Evolutionary conservation across 2,329 filamentous ascomycete species (phyloP), one percentile per base, ranked within the genome.

Genomic region (Ophiosphaerella herpotricha): DNA sequence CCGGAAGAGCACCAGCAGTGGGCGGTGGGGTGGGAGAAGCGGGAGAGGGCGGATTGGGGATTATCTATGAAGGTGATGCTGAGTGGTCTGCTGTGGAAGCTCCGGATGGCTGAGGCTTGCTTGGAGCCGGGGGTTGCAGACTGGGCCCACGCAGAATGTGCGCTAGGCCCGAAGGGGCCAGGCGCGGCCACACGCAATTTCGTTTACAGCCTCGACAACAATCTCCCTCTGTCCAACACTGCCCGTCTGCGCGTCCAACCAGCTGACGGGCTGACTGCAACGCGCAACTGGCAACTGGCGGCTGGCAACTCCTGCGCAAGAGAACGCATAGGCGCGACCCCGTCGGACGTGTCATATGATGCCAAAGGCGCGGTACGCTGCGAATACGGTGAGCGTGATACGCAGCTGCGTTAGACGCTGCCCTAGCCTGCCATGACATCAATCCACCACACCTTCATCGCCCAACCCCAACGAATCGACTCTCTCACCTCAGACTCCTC

Each of bases 61-160:
- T 66, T 69, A 21, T 21, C 18, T 21, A 70, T 68, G 63, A 70
- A 58, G 66, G 63, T 50, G 51, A 29, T 29, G 7, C 26, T 21
- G 18, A 3, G 26, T 11, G 7, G 26, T 43, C 51, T 47, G 58
- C 54, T 43, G 58, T 62, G 64, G 59, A 67, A 63, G 60, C 50
- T 62, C 55, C 64, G 66, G 63, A 68, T 64, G 62, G 56, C 58
- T 63, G 61, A 67, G 60, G 65, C 64, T 61, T 65, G 58, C 55
- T 56, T 48, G 43, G 57, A 47, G 55, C 53, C 55, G 40, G 60
- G 63, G 62, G 39, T 46, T 49, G 43, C 56, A 62, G 58, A 63
- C 62, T 64, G 51, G 59, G 53, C 47, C 43, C 47, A 54, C 53
- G 36, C 29, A 48, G 46, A 52, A 43, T 52, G 51, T 2, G 11